Base-by-base conservation (phyloP, 768 basidiomycete species). In the Mycena chlorophos region DNA sequence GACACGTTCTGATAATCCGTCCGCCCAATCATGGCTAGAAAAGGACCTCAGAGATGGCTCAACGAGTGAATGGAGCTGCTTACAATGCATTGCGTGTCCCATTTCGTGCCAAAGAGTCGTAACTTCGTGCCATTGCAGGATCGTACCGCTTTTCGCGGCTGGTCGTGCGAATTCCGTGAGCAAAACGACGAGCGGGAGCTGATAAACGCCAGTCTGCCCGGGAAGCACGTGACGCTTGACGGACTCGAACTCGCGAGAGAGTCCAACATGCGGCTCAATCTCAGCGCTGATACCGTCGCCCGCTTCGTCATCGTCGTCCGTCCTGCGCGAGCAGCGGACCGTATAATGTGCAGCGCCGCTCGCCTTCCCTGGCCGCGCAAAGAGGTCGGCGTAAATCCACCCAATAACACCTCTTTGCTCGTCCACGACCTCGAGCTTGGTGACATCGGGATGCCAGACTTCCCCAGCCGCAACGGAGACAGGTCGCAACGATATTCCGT, bases 71-170 rank as follows among this genome's bases (percentile, higher is more conserved):
- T 49, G 37, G 29, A 27, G 25, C 38, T 13, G 78, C 94, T 79
- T 66, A 98, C 97, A 99, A 69, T 99, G 97, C 84, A 99, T 94
- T 12, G 97, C 97, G 73, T 99, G 97, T 1, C 97, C 97, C 94
- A 98, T 97, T 73, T 99, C 97, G 65, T 99, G 97, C 73, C 94
- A 97, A 22, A 98, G 75, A 2, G 96, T 98, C 68, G 89, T 78
- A 8, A 98, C 91, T 63, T 98, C 94, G 63, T 89, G 88, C 94
- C 95, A 98, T 54, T 87, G 85, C 20, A 99, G 73, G 48, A 87
- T 71, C 0, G 91, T 86, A 4, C 91, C 81, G 0, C 87, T 88
- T 13, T 77, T 72, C 17, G 79, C 58, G 3, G 83, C 75, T 20
- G 90, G 86, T 26, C 77, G 79, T 20, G 82, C 74, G 64, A 98